phyloP scores from a whole-genome alignment of 257 asterid species.

The Ehretia macrophylla region DNA sequence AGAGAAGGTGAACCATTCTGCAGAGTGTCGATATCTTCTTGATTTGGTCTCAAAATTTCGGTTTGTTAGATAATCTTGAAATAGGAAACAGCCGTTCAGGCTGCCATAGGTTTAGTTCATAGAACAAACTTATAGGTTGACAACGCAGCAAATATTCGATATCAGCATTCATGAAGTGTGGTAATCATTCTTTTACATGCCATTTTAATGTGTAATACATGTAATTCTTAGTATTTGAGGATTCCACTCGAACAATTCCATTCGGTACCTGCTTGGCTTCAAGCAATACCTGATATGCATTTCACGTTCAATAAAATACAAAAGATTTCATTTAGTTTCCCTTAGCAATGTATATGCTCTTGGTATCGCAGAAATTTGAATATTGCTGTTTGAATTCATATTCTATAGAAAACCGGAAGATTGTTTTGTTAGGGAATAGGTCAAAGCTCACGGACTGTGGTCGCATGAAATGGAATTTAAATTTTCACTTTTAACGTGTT shows the following conservation, averaged over 20 bases:
- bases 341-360: no score
- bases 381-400: no score
- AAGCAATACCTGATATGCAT: no score
- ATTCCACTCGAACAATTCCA: no score
- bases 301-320: no score
- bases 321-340: no score
- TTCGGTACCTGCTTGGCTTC: no score
- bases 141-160: no score
- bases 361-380: no score
- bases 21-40: slow-evolving; percentile 54
- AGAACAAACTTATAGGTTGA: background rate
- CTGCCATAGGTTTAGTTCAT: background rate
- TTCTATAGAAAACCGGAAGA: no score
- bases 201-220: slow-evolving; percentile 4
- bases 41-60: slow-evolving; percentile 38
- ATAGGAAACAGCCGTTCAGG: background rate
- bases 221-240: background rate
- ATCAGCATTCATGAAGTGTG: background rate
- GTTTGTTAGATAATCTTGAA: background rate
- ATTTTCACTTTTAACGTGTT: slow-evolving; percentile 9
- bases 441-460: background rate
- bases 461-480: background rate
- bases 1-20: slow-evolving; percentile 60
- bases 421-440: background rate
- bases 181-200: slow-evolving; percentile 3